A percentile compares a stretch with the other conserved stretches of the same genome.
phyloP scores from a whole-genome alignment of 202 grass and related monocot genomes.

The Musa balbisiana region DNA sequence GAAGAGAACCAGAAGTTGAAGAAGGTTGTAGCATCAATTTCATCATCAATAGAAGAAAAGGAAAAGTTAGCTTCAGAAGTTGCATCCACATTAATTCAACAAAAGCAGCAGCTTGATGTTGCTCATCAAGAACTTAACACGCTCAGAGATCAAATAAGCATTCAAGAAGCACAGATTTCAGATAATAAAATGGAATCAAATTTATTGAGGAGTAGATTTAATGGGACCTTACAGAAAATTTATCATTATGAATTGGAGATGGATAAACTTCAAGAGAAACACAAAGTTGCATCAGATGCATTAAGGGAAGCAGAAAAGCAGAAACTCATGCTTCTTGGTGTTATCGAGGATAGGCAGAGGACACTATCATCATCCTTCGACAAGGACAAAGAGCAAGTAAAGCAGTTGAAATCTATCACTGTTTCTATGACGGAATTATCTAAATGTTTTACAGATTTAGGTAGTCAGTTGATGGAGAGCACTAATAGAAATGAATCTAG shows the following conservation, averaged over 20 bases:
- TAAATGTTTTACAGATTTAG: slow-evolving; percentile 43
- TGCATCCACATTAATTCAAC: slow-evolving; percentile 45
- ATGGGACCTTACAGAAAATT: slow-evolving; percentile 50
- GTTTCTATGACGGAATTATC: slow-evolving; percentile 37
- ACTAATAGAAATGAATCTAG: slow-evolving; percentile 46
- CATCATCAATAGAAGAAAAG: slow-evolving; percentile 37
- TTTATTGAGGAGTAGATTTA: slow-evolving; percentile 46
- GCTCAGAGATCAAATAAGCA: slow-evolving; percentile 44
- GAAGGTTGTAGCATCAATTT: slow-evolving; percentile 30
- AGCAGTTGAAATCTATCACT: slow-evolving; percentile 31
- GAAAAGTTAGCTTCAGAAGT: slow-evolving; percentile 46
- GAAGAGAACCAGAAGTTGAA: slow-evolving; percentile 61
- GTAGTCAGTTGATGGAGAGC: slow-evolving; percentile 38
- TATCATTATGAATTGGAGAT: slow-evolving; percentile 47
- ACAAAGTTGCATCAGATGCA: slow-evolving; percentile 32
- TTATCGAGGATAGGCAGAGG: slow-evolving; percentile 47
- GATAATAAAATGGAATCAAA: slow-evolving; percentile 53
- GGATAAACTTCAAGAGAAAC: slow-evolving; percentile 36
- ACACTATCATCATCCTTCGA: slow-evolving; percentile 18
- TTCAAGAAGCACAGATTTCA: slow-evolving; percentile 45
- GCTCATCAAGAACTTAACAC: slow-evolving; percentile 46
- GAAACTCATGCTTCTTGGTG: slow-evolving; percentile 40
- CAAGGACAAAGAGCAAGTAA: slow-evolving; percentile 24
- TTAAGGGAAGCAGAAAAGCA: slow-evolving; percentile 52
- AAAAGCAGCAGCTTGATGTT: slow-evolving; percentile 64